Evolutionary conservation across 208 protist genomes (phyloP).

Genomic region (Wallacemonas sp.): DNA sequence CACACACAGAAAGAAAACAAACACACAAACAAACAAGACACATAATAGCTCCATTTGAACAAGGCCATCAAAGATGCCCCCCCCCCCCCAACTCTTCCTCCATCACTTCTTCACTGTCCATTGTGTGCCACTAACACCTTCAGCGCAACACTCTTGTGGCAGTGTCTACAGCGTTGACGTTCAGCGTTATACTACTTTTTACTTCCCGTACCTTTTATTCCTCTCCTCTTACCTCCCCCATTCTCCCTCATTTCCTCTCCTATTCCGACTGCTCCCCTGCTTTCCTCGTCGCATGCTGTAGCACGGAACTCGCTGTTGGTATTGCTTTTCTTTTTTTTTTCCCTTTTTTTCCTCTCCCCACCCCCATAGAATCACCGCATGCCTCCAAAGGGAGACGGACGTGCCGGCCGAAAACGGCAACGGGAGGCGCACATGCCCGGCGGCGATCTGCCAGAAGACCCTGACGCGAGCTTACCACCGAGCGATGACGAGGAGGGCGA

Average conservation of each 20-base stretch:
- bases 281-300: no score
- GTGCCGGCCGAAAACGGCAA: conserved; percentile 2
- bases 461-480: conserved; percentile 26
- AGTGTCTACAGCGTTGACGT: no score
- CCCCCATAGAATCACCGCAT: conserved; percentile 8
- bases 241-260: conserved; percentile 5
- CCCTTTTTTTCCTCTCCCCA: conserved; percentile 4
- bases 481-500: conserved; percentile 72
- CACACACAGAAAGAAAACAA: background rate
- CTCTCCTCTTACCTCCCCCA: background rate
- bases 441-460: conserved; percentile 16
- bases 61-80: no score
- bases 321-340: background rate
- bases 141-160: no score
- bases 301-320: no score
- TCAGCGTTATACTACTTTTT: no score
- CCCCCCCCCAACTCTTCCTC: no score
- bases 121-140: no score
- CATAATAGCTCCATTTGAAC: no score
- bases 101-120: no score
- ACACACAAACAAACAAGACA: no score
- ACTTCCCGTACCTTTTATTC: background rate
- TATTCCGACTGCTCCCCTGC: conserved; percentile 12
- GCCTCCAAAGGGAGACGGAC: conserved; percentile 23
- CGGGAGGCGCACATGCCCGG: background rate